phyloP scores from a whole-genome alignment of 2,329 filamentous ascomycete species.

The Fusarium sulawesiense region DNA sequence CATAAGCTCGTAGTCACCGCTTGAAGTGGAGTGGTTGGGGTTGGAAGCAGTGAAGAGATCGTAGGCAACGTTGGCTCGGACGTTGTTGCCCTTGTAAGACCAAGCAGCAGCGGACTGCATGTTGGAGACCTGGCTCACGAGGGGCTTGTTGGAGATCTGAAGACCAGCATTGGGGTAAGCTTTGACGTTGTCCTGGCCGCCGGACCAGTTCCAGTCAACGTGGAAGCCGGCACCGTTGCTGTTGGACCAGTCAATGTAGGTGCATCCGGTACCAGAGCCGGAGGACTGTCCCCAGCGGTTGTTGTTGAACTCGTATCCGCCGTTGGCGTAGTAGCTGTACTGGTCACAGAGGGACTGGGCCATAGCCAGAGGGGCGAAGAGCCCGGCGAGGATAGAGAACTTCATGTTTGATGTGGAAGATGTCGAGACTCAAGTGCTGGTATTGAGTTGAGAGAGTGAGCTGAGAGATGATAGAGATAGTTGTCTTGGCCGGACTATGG shows the following conservation, averaged over 20 bases:
- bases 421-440: neutral
- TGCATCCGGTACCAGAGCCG: constrained; percentile 13
- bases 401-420: constrained; percentile 13
- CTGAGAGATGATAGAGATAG: neutral
- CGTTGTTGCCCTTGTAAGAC: constrained; percentile 21
- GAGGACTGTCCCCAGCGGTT: constrained; percentile 23
- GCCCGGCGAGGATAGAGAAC: constrained; percentile 11
- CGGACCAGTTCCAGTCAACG: constrained; percentile 17
- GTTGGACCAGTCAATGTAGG: constrained; percentile 24
- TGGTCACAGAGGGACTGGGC: constrained; percentile 22
- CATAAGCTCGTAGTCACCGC: constrained; percentile 24
- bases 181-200: constrained; percentile 16
- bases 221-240: constrained; percentile 24
- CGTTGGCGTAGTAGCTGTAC: constrained; percentile 22
- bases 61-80: constrained; percentile 19
- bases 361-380: constrained; percentile 11
- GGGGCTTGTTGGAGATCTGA: constrained; percentile 9
- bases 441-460: neutral
- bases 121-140: constrained; percentile 14
- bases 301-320: constrained; percentile 23
- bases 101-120: constrained; percentile 25
- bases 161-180: constrained; percentile 16
- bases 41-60: constrained; percentile 21
- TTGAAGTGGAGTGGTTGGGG: constrained; percentile 8
- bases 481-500: neutral